phyloP scores from a whole-genome alignment of 108 stramenopile species.

The Nitzschia sp. region DNA sequence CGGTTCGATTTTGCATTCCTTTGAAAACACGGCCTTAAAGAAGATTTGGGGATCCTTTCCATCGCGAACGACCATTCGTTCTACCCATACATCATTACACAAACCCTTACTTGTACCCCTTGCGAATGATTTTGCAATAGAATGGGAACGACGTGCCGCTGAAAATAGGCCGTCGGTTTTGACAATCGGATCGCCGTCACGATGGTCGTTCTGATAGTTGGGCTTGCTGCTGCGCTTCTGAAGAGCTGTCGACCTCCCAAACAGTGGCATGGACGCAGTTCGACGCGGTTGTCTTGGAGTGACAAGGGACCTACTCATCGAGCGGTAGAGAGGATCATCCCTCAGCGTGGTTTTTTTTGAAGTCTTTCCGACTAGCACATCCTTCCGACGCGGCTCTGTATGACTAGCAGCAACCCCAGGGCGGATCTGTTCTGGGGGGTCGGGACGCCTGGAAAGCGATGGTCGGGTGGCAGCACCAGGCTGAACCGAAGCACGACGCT shows the following conservation, averaged over 20 bases:
- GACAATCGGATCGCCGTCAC: not conserved
- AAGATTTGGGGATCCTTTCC: slow-evolving; percentile 16
- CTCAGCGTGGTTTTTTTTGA: not conserved
- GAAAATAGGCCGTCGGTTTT: not conserved
- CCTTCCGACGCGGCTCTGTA: too few species aligned
- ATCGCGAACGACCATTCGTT: slow-evolving; percentile 16
- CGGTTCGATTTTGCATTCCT: slow-evolving; percentile 11
- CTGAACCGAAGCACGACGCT: not conserved
- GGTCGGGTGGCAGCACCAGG: not conserved
- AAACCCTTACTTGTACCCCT: not conserved
- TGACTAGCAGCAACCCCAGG: too few species aligned
- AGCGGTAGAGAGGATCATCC: not conserved
- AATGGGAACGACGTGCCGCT: not conserved
- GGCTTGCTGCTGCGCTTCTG: not conserved
- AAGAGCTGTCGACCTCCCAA: too few species aligned
- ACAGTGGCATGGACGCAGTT: not conserved
- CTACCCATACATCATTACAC: slow-evolving; percentile 14
- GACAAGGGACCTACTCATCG: not conserved
- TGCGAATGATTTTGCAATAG: slow-evolving; percentile 9
- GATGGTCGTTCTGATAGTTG: not conserved
- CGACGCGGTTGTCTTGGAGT: slow-evolving; percentile 3
- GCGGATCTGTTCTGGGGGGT: slow-evolving; percentile 15
- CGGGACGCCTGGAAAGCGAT: not conserved
- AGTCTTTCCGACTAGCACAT: not conserved
- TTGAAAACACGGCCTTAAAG: slow-evolving; percentile 14